Evolutionary conservation across 192 early-diverging fungal species (phyloP).

Genomic region (Mortierella antarctica): DNA sequence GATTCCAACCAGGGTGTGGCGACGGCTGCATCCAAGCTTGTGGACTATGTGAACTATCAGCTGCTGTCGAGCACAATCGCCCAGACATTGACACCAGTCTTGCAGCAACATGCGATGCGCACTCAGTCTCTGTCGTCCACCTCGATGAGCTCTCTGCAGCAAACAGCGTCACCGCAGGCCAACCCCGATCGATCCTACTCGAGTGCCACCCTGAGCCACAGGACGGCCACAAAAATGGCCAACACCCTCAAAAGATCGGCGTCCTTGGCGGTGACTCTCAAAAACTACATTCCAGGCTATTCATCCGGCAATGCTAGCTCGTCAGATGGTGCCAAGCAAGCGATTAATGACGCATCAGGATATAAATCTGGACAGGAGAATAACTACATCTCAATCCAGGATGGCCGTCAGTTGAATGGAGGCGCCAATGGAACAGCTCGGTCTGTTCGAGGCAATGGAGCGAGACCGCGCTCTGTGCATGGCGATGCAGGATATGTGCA

Average conservation of each 20-base stretch:
- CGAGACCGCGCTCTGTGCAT: constrained; percentile 43
- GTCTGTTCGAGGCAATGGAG: constrained; percentile 6
- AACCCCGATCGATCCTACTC: constrained; percentile 25
- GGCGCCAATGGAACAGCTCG: constrained; percentile 19
- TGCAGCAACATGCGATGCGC: constrained; percentile 33
- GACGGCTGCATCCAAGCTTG: constrained; percentile 70
- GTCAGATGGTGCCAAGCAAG: not conserved
- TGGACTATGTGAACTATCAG: constrained; percentile 75
- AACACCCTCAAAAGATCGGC: constrained; percentile 56
- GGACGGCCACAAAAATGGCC: constrained; percentile 44
- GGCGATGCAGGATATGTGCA: constrained; percentile 37
- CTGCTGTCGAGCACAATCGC: constrained; percentile 49
- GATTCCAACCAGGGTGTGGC: constrained; percentile 88
- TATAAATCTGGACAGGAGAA: constrained; percentile 1
- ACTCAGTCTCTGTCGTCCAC: constrained; percentile 19
- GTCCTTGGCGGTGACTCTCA: constrained; percentile 52
- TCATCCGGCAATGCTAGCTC: constrained; percentile 3
- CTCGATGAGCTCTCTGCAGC: constrained; percentile 28
- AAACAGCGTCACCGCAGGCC: constrained; percentile 25
- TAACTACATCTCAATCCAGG: not conserved
- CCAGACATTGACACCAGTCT: constrained; percentile 14
- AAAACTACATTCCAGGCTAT: constrained; percentile 49
- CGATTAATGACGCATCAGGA: not conserved
- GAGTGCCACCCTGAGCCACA: constrained; percentile 26
- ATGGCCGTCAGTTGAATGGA: constrained; percentile 13